Evolutionary conservation across 768 basidiomycete species (phyloP).

Genomic region (Naganishia antarctica): DNA sequence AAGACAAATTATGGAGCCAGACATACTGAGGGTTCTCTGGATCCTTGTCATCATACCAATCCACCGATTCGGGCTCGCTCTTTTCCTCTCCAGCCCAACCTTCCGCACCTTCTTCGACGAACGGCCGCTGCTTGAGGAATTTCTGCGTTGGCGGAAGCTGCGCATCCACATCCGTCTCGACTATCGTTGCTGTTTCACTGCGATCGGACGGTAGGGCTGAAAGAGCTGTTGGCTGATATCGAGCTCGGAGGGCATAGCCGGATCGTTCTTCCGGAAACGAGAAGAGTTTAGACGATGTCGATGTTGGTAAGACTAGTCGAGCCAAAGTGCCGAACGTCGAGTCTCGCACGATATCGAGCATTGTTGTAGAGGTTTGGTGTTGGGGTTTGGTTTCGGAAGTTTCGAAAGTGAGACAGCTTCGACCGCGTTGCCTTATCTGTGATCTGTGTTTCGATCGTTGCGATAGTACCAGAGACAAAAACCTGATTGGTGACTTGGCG

Average conservation of each 20-base stretch:
- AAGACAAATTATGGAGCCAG: neutral
- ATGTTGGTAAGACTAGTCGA: neutral
- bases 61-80: conserved; percentile 29
- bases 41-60: conserved; percentile 38
- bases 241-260: neutral
- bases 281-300: conserved; percentile 2
- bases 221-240: neutral
- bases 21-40: conserved; percentile 37
- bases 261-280: conserved; percentile 13
- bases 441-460: too few species aligned
- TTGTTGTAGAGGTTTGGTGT: neutral
- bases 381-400: too few species aligned
- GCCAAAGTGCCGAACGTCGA: conserved; percentile 8
- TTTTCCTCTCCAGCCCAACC: conserved; percentile 15
- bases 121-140: neutral
- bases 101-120: conserved; percentile 15
- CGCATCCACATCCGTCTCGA: conserved; percentile 5
- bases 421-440: too few species aligned
- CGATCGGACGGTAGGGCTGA: neutral
- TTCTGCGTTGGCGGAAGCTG: conserved; percentile 5
- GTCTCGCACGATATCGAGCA: conserved; percentile 26
- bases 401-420: too few species aligned
- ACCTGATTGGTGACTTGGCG: too few species aligned
- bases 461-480: too few species aligned
- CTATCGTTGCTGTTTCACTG: conserved; percentile 10